Percentiles rank a stretch among this genome's conserved stretches.
Evolutionary conservation across 2,329 filamentous ascomycete genomes (phyloP).

Genomic region (Clarireedia paspali): DNA sequence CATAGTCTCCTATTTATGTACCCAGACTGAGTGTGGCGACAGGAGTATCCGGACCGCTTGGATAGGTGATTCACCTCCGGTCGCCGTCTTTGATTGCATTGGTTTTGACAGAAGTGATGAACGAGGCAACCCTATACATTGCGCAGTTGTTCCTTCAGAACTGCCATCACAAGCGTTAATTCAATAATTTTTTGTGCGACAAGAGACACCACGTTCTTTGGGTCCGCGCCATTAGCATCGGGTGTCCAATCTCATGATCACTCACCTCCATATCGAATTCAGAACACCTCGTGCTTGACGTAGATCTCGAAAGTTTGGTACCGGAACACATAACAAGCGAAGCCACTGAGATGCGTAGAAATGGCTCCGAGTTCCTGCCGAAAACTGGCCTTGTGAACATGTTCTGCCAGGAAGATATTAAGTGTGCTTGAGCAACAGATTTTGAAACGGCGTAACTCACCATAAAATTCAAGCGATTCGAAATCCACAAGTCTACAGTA

Average conservation of each 20-base stretch:
- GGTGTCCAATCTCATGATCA: constrained; percentile 6
- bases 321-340: constrained; percentile 6
- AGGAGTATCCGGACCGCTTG: no score
- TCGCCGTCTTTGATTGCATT: no score
- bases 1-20: not conserved
- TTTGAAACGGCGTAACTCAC: not conserved
- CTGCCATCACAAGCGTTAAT: constrained; percentile 1
- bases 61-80: no score
- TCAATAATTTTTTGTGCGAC: not conserved
- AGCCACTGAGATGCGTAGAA: constrained; percentile 3
- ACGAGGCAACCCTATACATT: not conserved
- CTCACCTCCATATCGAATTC: not conserved
- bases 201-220: not conserved
- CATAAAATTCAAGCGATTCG: no score
- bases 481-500: no score
- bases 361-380: constrained; percentile 5
- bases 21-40: not conserved
- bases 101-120: not conserved
- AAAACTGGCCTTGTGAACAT: constrained; percentile 10
- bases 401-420: not conserved
- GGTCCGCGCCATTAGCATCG: not conserved
- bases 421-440: not conserved
- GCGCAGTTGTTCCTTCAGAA: not conserved
- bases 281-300: constrained; percentile 1
- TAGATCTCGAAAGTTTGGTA: not conserved